These are phyloP conservation scores for Ceratocystis harringtonii DNA, from an alignment of 2,329 filamentous ascomycete species.

Conservation along the genomic window DNA sequence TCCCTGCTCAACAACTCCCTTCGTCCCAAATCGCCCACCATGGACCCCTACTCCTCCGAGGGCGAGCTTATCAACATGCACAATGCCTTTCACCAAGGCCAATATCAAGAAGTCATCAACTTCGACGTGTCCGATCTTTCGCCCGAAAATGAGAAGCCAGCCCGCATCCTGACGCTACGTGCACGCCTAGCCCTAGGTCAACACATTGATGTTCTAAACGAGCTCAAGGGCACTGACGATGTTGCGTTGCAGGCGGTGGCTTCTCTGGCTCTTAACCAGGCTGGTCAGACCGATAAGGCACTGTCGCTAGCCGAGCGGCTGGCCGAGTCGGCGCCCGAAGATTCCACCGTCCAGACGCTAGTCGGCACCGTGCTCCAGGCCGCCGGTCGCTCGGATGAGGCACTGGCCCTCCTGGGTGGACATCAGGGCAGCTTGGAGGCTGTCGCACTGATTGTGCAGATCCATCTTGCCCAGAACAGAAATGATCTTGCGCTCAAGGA, in stretches of 20 bases:
- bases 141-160: conserved; percentile 58
- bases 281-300: conserved; percentile 48
- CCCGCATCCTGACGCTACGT: conserved; percentile 64
- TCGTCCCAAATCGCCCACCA: conserved; percentile 25
- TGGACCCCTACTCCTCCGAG: conserved; percentile 58
- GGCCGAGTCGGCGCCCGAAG: conserved; percentile 51
- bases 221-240: conserved; percentile 43
- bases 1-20: conserved; percentile 17
- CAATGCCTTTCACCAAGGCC: conserved; percentile 60
- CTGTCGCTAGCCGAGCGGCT: conserved; percentile 51
- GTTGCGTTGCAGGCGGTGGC: conserved; percentile 65
- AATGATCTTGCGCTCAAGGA: conserved; percentile 84
- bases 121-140: conserved; percentile 73
- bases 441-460: conserved; percentile 79
- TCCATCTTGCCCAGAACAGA: conserved; percentile 82
- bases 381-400: conserved; percentile 70
- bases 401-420: conserved; percentile 60
- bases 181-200: conserved; percentile 73
- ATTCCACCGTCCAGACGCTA: conserved; percentile 65
- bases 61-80: conserved; percentile 58
- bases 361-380: conserved; percentile 70
- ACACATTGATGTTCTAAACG: conserved; percentile 53
- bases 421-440: conserved; percentile 73
- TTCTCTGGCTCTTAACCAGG: conserved; percentile 53
- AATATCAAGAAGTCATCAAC: conserved; percentile 74